Percentiles rank a stretch among this genome's conserved stretches.
These are phyloP conservation scores for Glycine soja DNA, from an alignment of 306 rosid species.

Conservation along the genomic window DNA sequence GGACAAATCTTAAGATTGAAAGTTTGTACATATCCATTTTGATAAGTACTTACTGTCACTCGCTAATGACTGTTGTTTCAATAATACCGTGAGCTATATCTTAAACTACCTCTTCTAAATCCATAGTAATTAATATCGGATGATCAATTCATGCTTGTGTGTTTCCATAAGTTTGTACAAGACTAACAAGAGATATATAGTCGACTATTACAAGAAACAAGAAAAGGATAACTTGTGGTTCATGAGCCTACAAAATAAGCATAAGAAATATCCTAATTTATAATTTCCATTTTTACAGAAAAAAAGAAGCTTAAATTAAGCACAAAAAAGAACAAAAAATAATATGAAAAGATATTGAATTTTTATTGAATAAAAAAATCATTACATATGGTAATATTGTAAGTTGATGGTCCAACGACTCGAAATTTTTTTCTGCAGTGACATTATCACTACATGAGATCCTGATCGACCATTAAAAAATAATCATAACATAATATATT, in stretches of 20 bases:
- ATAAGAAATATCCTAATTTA: no score
- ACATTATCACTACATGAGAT: no score
- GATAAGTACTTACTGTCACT: constrained; percentile 4
- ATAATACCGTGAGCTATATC: constrained; percentile 45
- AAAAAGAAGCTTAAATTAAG: no score
- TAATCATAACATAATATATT: no score
- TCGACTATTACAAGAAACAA: background rate
- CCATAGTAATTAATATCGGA: constrained; percentile 32
- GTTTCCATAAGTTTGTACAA: background rate
- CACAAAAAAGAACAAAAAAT: no score
- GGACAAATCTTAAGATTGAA: constrained; percentile 23
- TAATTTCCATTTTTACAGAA: no score
- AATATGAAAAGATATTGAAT: background rate
- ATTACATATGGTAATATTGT: no score
- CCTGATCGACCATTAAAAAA: no score
- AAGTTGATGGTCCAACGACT: no score
- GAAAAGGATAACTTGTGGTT: background rate
- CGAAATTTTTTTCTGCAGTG: no score
- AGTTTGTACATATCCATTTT: constrained; percentile 13
- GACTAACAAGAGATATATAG: background rate
- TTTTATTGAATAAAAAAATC: background rate
- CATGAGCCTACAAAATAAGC: background rate
- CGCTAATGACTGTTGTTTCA: constrained; percentile 22
- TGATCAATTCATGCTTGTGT: background rate
- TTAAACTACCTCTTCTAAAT: constrained; percentile 39